These are phyloP conservation scores for Boletus insuetus DNA, from an alignment of 768 basidiomycete species.

Conservation along the genomic window DNA sequence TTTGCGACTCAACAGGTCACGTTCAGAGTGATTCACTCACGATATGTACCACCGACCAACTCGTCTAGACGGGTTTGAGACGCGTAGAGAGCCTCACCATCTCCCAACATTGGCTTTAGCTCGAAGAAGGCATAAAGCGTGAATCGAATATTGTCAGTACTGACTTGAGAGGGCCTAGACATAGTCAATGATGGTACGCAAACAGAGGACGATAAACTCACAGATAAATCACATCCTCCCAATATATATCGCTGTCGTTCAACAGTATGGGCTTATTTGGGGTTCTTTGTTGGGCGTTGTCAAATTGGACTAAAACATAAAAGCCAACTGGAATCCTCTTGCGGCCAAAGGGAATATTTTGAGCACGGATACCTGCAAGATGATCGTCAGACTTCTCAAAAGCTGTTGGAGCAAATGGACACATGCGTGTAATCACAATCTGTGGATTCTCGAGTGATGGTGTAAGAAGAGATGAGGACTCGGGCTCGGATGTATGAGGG, in stretches of 20 bases:
- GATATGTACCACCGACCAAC: not conserved
- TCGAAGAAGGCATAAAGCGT: not conserved
- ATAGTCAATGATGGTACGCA: not conserved
- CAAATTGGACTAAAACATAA: not conserved
- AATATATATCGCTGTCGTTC: not conserved
- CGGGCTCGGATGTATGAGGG: not conserved
- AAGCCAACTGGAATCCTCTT: not conserved
- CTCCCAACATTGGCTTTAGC: not conserved
- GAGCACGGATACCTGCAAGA: not conserved
- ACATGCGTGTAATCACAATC: not conserved
- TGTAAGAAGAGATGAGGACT: not conserved
- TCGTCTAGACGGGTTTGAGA: not conserved
- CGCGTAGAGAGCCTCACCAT: not conserved
- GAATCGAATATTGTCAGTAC: not conserved
- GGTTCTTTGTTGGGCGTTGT: not conserved
- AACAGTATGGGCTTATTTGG: not conserved
- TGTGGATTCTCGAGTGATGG: not conserved
- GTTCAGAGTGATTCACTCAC: not conserved
- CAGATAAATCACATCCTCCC: not conserved
- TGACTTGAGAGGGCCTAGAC: not conserved
- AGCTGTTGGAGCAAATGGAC: no score
- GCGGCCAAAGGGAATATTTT: not conserved
- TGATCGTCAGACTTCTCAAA: not conserved
- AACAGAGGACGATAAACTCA: not conserved
- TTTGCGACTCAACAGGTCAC: not conserved